Evolutionary conservation across 257 asterid genomes (phyloP).

Genomic region (Salvia splendens): DNA sequence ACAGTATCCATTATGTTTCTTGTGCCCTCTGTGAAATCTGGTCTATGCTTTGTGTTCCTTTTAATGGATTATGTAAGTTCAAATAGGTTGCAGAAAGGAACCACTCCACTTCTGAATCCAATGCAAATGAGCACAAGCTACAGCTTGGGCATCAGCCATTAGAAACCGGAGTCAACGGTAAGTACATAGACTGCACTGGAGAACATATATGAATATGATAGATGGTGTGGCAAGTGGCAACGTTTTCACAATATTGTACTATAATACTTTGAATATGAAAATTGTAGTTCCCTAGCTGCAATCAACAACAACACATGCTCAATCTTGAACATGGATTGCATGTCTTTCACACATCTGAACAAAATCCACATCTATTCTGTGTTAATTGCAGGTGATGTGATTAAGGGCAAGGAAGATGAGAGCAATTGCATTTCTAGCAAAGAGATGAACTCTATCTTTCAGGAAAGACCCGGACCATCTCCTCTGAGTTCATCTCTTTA

Average conservation of each 20-base stretch:
- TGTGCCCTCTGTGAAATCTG: neutral
- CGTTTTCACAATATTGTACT: no score
- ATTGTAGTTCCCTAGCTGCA: no score
- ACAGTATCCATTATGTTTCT: slow-evolving; percentile 8
- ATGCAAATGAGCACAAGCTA: slow-evolving; percentile 10
- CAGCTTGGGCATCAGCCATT: neutral
- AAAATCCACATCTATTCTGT: neutral
- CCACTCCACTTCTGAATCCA: neutral
- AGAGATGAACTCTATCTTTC: slow-evolving; percentile 37
- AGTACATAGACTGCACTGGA: neutral
- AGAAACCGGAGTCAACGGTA: slow-evolving; percentile 1
- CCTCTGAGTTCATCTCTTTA: slow-evolving; percentile 56
- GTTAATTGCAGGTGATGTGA: slow-evolving; percentile 30
- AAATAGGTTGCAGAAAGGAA: slow-evolving; percentile 14
- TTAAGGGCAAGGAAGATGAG: slow-evolving; percentile 33
- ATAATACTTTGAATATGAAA: no score
- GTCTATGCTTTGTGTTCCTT: neutral
- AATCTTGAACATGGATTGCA: neutral
- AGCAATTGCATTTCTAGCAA: slow-evolving; percentile 27
- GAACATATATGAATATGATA: neutral
- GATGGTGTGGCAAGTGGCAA: no score
- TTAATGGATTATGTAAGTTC: neutral
- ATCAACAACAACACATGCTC: no score
- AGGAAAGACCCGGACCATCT: slow-evolving; percentile 42
- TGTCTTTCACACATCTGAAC: neutral